Conservation (phyloP, 2,329 filamentous ascomycete species). For the Phoma sp. region DNA sequence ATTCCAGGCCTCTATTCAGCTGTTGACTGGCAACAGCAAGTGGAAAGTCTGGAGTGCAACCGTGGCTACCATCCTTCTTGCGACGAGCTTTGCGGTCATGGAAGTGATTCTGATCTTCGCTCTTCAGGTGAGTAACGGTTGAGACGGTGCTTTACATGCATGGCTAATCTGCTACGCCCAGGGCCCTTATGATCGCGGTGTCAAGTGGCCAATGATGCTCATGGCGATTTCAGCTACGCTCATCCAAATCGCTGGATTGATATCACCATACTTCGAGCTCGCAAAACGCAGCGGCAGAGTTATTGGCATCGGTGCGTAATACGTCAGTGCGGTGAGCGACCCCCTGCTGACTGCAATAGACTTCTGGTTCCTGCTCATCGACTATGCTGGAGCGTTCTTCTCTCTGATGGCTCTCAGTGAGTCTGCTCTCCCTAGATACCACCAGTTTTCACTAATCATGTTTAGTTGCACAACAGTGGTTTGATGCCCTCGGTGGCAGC, state of each 20-base stretch:
- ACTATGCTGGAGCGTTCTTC: slow-evolving; percentile 67
- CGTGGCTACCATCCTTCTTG: slow-evolving; percentile 50
- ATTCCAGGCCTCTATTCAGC: neutral
- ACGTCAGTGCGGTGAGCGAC: slow-evolving; percentile 16
- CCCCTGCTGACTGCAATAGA: slow-evolving; percentile 39
- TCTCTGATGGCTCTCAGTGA: slow-evolving; percentile 67
- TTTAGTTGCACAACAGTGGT: slow-evolving; percentile 64
- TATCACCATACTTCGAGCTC: slow-evolving; percentile 68
- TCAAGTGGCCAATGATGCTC: slow-evolving; percentile 61
- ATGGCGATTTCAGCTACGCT: slow-evolving; percentile 66
- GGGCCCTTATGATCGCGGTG: slow-evolving; percentile 62
- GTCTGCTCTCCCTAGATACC: slow-evolving; percentile 14
- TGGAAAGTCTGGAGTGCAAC: slow-evolving; percentile 58
- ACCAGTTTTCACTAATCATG: slow-evolving; percentile 33
- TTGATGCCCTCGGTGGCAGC: slow-evolving; percentile 66
- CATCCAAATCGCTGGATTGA: slow-evolving; percentile 62
- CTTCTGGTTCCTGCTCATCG: slow-evolving; percentile 65
- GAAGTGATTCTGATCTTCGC: slow-evolving; percentile 65
- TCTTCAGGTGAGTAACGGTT: slow-evolving; percentile 53
- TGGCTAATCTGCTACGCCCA: slow-evolving; percentile 28
- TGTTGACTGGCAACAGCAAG: slow-evolving; percentile 42
- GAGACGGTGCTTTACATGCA: neutral
- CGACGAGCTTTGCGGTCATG: slow-evolving; percentile 57
- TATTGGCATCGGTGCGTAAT: slow-evolving; percentile 62
- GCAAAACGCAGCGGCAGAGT: slow-evolving; percentile 68